Evolutionary conservation across 495 filamentous ascomycete genomes (phyloP), one percentile per base, ranked within the genome.

Genomic region (Terfezia claveryi): DNA sequence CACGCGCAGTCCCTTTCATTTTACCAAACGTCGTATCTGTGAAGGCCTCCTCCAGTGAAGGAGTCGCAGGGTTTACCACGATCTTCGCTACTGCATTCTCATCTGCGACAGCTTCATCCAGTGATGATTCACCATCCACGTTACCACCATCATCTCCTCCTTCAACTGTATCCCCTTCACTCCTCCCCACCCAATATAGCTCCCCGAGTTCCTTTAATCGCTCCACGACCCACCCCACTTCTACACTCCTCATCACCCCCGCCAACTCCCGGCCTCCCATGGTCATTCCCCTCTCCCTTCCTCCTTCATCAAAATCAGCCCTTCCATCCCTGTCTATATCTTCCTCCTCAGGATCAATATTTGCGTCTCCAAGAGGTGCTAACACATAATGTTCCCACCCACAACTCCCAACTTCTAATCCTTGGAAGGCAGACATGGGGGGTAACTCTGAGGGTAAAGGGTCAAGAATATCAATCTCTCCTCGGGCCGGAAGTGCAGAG

Each of bases 341-440:
- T 11, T 56, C 55, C 9, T 54, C 52, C n/a, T 58, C 62, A 32
- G 61, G 59, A 37, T 53, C 14, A 38, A 56, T 58, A 17, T 57
- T 62, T n/a, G 56, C 49, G 49, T 65, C 63, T 17, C 59, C 62
- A 23, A 64, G 51, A 32, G 62, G 62, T 27, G 59, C 56, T 57
- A 56, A 61, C 38, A 65, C 52, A 50, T 62, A 65, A 55, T 64
- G 64, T 36, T 64, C 62, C 63, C 62, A 65, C 10, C 63, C 63
- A 36, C 59, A 64, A 17, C 56, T 65, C 16, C 63, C 63, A 38
- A 62, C 59, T 36, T 65, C 63, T 54, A 57, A 41, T 3, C 63
- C 63, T 55, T 62, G 56, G 36, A 62, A 61, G 20, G 50, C 54
- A 16, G 55, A n/a, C 63, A 65, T 65, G 20, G 56, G 55, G 23